Base-by-base conservation (phyloP, 176 grass and related monocot species). In the Oryza australiensis region DNA sequence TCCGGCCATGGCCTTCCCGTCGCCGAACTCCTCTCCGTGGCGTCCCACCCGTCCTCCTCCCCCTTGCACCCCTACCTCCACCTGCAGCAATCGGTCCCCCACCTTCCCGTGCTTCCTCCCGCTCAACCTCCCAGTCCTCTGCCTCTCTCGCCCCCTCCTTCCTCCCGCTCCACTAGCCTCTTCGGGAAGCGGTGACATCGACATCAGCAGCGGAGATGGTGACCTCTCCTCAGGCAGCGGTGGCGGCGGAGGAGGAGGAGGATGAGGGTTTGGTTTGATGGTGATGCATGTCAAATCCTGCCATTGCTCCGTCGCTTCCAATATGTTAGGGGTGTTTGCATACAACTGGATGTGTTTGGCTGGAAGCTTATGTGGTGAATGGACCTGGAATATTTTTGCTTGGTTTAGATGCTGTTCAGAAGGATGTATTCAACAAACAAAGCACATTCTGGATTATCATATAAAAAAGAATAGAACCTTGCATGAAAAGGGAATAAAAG, bases 1-100 rank as follows among this genome's bases (percentile, higher is more conserved):
- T 62, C 11, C 32, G 37, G 73, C 82, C 81, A 91, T 91, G 85
- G 89, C 78, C 26, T 76, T 76, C 53, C 73, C 78, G 57, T 62
- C 59, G 59, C 67, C 73, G 16, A 89, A 64, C 82, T 68, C 89
- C 7, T 43, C 73, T 68, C 62, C 66, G 43, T 69, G 13, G 60
- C 41, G 26, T 53, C 49, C 49, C 10, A 64, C 5, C 23, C 43
- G 26, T 9, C 64, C 38, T 9, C 53, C 48, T 66, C n/a, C 75
- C 75, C 60, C 12, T 34, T 81, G 70, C 82, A n/a, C n/a, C n/a
- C n/a, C n/a, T n/a, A 74, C 20, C 68, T 82, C 80, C 24, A 41
- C 84, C 34, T 75, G 68, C 86, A 72, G 23, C 64, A 60, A 12
- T 66, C 66, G 15, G 59, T 73, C 29, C 29, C 73, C 80, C 79